Base-by-base conservation (phyloP, 2,329 filamentous ascomycete genomes). In the Ampelomyces quisqualis region DNA sequence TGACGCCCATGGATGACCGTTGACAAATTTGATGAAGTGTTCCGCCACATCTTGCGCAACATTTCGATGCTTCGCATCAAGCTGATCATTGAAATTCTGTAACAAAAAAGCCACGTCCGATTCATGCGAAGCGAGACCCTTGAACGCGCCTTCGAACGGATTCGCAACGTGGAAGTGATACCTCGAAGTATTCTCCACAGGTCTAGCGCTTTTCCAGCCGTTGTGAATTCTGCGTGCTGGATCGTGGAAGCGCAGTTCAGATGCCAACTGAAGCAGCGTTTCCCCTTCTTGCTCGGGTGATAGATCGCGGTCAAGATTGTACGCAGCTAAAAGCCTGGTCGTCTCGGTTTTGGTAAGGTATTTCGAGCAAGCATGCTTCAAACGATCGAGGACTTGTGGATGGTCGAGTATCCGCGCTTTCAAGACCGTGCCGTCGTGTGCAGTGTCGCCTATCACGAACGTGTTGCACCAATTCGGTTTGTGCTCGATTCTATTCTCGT, bases 201-300 rank as follows among this genome's bases (percentile, higher is more conserved):
- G 41, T 1, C 28, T 26, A 10, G 38, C 23, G 1, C 43, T 31
- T 44, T 45, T 54, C 62, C 61, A 66, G 2, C 57, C 61, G 23
- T 55, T 38, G 5, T 73, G 69, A 7, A 70, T 66, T 7, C 64
- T 51, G 2, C 72, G 40, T 0, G 65, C 63, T 1, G 75, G 68
- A 2, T 72, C 64, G 44, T 72, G 68, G 58, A 74, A 77, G 4
- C 62, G 58, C 18, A 77, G 65, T 38, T 79, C 76, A 18, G 69
- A 72, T 7, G 58, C 57, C 19, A 75, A 70, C 11, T 67, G 51
- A 3, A 55, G 49, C n/a, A 65, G 38, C 13, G 17, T 34, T 3
- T 46, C 32, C 7, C 26, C 18, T 26, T 41, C 36, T 23, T 50
- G 40, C 20, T 47, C 49, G 26, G 73, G 67, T 3, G 63, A 38